Evolutionary conservation across 1,284 basidiomycete genomes (phyloP).

Genomic region (Singerocomus inundabilis): DNA sequence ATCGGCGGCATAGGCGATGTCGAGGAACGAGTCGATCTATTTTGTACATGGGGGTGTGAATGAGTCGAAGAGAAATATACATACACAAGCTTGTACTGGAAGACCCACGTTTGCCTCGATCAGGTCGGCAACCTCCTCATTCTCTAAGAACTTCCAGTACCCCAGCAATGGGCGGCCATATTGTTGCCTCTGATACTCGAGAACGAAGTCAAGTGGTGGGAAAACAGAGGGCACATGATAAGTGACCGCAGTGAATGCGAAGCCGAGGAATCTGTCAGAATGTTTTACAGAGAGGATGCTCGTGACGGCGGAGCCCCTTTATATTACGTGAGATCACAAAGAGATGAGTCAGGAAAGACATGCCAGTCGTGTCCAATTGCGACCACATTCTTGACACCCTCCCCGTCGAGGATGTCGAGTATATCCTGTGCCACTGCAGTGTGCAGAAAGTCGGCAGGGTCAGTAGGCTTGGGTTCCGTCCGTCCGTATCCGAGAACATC

Average conservation of each 20-base stretch:
- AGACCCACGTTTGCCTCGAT: slow-evolving; percentile 34
- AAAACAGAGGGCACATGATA: slow-evolving; percentile 32
- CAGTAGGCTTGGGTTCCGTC: slow-evolving; percentile 44
- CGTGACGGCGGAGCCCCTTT: slow-evolving; percentile 34
- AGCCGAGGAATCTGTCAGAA: slow-evolving; percentile 34
- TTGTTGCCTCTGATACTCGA: slow-evolving; percentile 23
- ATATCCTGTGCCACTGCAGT: slow-evolving; percentile 40
- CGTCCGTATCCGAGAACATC: slow-evolving; percentile 50
- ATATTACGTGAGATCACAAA: slow-evolving; percentile 1
- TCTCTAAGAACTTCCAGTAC: slow-evolving; percentile 41
- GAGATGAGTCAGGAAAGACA: not conserved
- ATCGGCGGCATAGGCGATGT: slow-evolving; percentile 33
- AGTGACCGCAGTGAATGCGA: slow-evolving; percentile 31
- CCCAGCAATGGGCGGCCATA: slow-evolving; percentile 37
- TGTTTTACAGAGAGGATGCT: slow-evolving; percentile 35
- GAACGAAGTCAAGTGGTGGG: slow-evolving; percentile 27
- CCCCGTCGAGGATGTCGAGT: slow-evolving; percentile 43
- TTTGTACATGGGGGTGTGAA: not conserved
- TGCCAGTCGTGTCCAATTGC: slow-evolving; percentile 49
- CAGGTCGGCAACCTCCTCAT: slow-evolving; percentile 27
- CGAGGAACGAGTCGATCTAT: slow-evolving; percentile 34
- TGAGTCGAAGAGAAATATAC: not conserved
- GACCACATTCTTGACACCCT: slow-evolving; percentile 35
- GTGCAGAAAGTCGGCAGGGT: slow-evolving; percentile 38
- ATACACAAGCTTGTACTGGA: not conserved